Conservation (phyloP, 2,329 filamentous ascomycete species). For the Hymenoscyphus scutula region DNA sequence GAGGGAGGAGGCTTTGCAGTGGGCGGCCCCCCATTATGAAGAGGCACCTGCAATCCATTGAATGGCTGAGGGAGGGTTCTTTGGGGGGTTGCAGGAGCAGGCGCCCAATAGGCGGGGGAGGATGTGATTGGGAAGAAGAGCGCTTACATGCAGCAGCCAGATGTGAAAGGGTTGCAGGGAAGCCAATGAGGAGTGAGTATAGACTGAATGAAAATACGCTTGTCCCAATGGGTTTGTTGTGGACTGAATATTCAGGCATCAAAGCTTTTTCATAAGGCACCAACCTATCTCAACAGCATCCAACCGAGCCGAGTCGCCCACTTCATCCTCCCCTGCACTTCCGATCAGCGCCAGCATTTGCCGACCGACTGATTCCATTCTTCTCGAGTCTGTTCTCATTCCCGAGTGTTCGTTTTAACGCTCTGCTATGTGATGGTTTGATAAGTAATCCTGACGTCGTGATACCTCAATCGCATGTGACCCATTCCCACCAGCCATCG, state of each 20-base stretch:
- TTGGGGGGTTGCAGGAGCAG: constrained; percentile 5
- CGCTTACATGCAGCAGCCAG: constrained; percentile 13
- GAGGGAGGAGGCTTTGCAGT: constrained; percentile 1
- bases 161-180: constrained; percentile 2
- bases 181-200: constrained; percentile 6
- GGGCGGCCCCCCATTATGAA: constrained; percentile 14
- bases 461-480: not conserved
- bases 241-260: not conserved
- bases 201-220: no score
- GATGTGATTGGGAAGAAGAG: constrained; percentile 6
- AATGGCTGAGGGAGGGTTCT: not conserved
- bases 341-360: not conserved
- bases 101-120: constrained; percentile 11
- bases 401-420: not conserved
- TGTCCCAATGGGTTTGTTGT: no score
- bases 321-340: not conserved
- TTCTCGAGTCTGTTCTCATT: not conserved
- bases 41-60: constrained; percentile 10
- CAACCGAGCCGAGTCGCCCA: not conserved
- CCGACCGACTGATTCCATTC: not conserved
- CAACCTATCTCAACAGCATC: not conserved
- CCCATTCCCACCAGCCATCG: not conserved
- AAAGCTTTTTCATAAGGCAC: not conserved
- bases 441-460: not conserved
- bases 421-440: constrained; percentile 1